Conservation (phyloP, 1,284 basidiomycete genomes). For the Microbotryum silenes-acaulis region DNA sequence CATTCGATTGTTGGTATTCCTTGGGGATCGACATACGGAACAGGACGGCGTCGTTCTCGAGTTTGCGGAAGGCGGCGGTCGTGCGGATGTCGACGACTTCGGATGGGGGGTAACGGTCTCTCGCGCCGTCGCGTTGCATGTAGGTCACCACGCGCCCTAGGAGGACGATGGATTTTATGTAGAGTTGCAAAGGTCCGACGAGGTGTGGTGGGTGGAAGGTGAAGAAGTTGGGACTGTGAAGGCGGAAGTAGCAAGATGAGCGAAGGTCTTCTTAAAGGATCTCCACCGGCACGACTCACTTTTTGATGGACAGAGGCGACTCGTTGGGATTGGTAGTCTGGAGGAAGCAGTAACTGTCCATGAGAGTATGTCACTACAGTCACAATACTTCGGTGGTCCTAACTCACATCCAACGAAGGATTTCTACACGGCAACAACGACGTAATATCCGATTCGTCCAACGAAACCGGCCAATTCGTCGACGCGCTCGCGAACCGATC, state of each 20-base stretch:
- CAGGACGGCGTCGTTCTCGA: conserved; percentile 26
- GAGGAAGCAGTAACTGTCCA: too few relatives aligned
- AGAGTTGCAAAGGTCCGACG: conserved; percentile 26
- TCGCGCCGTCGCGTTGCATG: conserved; percentile 14
- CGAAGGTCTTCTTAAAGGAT: too few relatives aligned
- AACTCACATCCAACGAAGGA: too few relatives aligned
- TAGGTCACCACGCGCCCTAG: conserved; percentile 28
- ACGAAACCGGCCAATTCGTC: conserved; percentile 30
- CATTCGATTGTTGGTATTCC: conserved; percentile 21
- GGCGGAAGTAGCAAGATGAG: too few relatives aligned
- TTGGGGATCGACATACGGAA: conserved; percentile 34
- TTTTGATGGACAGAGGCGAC: too few relatives aligned
- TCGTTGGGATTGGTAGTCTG: too few relatives aligned
- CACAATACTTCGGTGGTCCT: too few relatives aligned
- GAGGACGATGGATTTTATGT: conserved; percentile 31
- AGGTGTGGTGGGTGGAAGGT: conserved; percentile 23
- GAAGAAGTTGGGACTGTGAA: conserved; percentile 15
- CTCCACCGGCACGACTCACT: too few relatives aligned
- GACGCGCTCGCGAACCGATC: conserved; percentile 27
- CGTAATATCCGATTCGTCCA: conserved; percentile 19
- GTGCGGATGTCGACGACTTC: conserved; percentile 8
- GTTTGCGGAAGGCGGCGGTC: conserved; percentile 29
- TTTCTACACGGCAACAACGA: too few relatives aligned
- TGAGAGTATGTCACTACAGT: too few relatives aligned
- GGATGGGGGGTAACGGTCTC: not conserved